These are phyloP conservation scores for Penicillium sclerotigenum DNA, from an alignment of 2,329 filamentous ascomycete genomes.

Conservation along the genomic window DNA sequence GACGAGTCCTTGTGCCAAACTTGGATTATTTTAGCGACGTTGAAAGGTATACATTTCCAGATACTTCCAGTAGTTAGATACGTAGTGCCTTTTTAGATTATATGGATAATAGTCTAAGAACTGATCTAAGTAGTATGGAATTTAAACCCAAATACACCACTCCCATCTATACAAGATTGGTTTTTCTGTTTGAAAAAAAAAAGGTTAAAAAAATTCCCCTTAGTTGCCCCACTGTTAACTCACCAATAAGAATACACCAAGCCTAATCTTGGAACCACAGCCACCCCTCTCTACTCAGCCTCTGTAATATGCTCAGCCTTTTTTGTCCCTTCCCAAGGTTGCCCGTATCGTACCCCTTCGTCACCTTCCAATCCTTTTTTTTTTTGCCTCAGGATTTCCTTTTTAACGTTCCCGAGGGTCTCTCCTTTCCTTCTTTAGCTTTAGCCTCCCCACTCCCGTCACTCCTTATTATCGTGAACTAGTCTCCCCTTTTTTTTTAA, in stretches of 20 bases:
- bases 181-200: not conserved
- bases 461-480: conserved; percentile 22
- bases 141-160: not conserved
- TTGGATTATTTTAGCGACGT: not conserved
- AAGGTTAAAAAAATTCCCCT: conserved; percentile 1
- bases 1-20: conserved; percentile 7
- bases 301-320: conserved; percentile 1
- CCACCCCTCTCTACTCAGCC: conserved; percentile 5
- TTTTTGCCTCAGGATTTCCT: conserved; percentile 27
- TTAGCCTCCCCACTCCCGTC: conserved; percentile 21
- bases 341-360: conserved; percentile 11
- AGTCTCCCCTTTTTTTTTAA: conserved; percentile 11
- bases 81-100: no score
- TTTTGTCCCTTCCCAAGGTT: not conserved
- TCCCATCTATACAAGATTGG: not conserved
- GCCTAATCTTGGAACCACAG: not conserved
- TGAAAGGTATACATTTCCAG: not conserved
- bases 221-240: not conserved
- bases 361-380: conserved; percentile 13
- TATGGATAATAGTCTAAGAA: not conserved
- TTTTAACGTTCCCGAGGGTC: not conserved
- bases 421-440: conserved; percentile 19
- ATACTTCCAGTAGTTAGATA: not conserved
- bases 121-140: not conserved
- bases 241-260: not conserved